phyloP scores from a whole-genome alignment of 176 grass and related monocot genomes.

The Lolium perenne region DNA sequence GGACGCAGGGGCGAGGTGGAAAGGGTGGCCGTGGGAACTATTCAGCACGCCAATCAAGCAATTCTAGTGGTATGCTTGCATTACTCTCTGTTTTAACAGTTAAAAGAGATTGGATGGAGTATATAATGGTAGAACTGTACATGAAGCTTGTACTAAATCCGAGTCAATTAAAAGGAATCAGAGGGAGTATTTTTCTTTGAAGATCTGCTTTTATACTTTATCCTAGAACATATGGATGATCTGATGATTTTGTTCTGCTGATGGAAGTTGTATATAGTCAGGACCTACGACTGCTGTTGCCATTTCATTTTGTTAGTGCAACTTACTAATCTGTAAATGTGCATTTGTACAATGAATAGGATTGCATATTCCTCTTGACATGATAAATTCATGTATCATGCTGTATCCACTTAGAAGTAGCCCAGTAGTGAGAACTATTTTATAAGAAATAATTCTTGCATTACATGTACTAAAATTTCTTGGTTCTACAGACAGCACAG shows the following conservation, averaged over 20 bases:
- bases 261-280: background rate
- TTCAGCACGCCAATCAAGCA: conserved; percentile 54
- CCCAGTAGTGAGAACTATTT: background rate
- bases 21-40: conserved; percentile 60
- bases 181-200: conserved; percentile 3
- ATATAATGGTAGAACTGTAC: too few relatives aligned
- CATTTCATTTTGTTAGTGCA: conserved; percentile 31
- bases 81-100: too few relatives aligned
- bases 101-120: too few relatives aligned
- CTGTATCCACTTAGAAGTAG: conserved; percentile 24
- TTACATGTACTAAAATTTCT: conserved; percentile 5
- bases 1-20: conserved; percentile 63
- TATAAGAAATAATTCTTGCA: conserved; percentile 2
- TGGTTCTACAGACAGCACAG: conserved; percentile 53
- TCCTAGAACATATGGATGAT: background rate
- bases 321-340: conserved; percentile 11
- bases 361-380: conserved; percentile 18
- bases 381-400: background rate
- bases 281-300: background rate
- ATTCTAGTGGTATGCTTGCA: conserved; percentile 58
- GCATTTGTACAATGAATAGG: background rate
- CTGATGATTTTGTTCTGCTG: conserved; percentile 20
- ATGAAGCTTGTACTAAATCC: too few relatives aligned
- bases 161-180: too few relatives aligned
- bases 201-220: conserved; percentile 16